These are phyloP conservation scores for Pleurotus sapidus DNA, from an alignment of 768 basidiomycete genomes.

Conservation along the genomic window DNA sequence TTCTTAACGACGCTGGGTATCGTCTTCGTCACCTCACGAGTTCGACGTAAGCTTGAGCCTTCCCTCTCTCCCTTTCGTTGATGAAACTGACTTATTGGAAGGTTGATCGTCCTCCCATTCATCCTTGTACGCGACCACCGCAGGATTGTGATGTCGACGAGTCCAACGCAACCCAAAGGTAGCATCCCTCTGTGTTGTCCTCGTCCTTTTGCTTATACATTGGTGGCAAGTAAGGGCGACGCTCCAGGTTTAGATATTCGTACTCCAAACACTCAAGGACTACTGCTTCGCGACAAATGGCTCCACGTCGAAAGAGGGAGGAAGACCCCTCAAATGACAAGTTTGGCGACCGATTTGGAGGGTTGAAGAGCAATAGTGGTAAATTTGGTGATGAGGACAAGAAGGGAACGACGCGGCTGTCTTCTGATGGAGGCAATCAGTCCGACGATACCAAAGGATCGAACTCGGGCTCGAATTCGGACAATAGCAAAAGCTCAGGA, in stretches of 20 bases:
- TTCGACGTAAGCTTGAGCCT: conserved; percentile 14
- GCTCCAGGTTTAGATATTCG: neutral
- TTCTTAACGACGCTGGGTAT: conserved; percentile 8
- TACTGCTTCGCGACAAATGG: neutral
- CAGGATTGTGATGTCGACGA: neutral
- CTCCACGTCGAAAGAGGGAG: too few species aligned
- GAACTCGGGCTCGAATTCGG: neutral
- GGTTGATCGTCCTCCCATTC: conserved; percentile 16
- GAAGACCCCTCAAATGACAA: neutral
- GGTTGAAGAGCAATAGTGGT: neutral
- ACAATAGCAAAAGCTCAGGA: neutral
- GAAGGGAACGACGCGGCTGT: neutral
- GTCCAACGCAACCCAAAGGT: neutral
- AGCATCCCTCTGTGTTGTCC: neutral
- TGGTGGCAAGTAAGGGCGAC: neutral
- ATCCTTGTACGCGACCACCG: neutral
- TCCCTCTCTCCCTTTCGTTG: neutral
- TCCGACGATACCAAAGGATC: neutral
- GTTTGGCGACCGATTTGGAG: neutral
- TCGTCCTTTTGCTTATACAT: neutral
- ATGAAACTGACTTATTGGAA: neutral
- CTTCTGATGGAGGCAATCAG: neutral
- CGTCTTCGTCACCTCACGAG: conserved; percentile 8
- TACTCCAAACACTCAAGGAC: neutral
- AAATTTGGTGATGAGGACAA: neutral